phyloP scores from a whole-genome alignment of 2,329 filamentous ascomycete genomes.

The Alternaria ethzedia region DNA sequence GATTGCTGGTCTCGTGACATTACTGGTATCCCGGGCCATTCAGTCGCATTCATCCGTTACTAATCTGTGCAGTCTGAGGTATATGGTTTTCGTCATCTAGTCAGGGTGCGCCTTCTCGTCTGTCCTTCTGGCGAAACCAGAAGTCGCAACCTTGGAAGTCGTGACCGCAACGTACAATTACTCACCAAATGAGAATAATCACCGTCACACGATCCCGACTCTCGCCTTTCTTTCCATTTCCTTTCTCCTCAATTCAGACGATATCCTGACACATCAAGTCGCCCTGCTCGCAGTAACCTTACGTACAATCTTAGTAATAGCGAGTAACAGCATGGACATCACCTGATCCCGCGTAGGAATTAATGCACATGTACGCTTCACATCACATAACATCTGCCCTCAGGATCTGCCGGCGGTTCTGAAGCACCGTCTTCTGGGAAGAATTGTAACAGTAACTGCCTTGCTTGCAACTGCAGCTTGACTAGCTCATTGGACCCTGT shows the following conservation, averaged over 20 bases:
- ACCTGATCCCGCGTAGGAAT: not conserved
- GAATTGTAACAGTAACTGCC: not conserved
- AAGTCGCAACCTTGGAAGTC: not conserved
- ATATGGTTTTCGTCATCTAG: not conserved
- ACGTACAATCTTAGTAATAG: not conserved
- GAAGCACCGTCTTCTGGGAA: not conserved
- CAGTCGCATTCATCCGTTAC: not conserved
- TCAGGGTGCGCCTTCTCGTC: not conserved
- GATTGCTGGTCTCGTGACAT: not conserved
- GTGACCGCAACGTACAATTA: not conserved
- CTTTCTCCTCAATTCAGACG: not conserved
- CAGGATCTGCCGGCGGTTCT: not conserved
- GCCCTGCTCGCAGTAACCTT: no score
- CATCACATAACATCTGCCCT: not conserved
- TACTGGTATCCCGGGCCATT: not conserved
- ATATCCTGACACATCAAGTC: not conserved
- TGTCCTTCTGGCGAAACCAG: not conserved
- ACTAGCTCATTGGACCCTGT: not conserved
- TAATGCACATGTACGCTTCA: not conserved
- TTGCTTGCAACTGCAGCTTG: not conserved
- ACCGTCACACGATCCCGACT: not conserved
- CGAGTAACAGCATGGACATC: not conserved
- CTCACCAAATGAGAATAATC: not conserved
- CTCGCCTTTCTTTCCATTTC: not conserved
- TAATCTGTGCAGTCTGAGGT: not conserved